These are phyloP conservation scores for Spiromastix sp. DNA, from an alignment of 2,329 filamentous ascomycete genomes.

Conservation along the genomic window DNA sequence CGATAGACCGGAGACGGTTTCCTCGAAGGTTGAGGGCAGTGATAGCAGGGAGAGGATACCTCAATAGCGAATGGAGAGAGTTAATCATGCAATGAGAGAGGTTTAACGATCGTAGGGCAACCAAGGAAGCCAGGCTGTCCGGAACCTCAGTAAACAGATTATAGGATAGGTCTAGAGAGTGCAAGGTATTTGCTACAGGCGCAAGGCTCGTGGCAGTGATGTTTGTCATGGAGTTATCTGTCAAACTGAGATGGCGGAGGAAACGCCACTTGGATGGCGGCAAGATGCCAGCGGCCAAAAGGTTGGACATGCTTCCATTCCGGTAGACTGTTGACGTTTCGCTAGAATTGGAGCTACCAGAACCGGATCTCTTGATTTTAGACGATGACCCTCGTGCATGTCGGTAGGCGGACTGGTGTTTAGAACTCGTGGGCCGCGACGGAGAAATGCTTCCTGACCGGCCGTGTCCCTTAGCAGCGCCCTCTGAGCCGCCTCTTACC, in stretches of 20 bases:
- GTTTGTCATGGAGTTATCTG: conserved; percentile 80
- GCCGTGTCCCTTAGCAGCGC: conserved; percentile 23
- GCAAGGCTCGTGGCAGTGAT: conserved; percentile 65
- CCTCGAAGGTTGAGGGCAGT: conserved; percentile 83
- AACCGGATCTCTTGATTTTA: conserved; percentile 76
- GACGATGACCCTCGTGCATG: conserved; percentile 56
- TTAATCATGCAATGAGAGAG: conserved; percentile 97
- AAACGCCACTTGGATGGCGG: conserved; percentile 91
- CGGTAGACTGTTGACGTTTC: conserved; percentile 42
- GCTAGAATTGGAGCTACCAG: conserved; percentile 82
- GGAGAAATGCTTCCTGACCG: conserved; percentile 71
- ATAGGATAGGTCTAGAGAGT: conserved; percentile 82
- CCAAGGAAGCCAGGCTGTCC: conserved; percentile 76
- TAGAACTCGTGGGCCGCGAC: conserved; percentile 61
- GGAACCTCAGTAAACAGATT: conserved; percentile 94
- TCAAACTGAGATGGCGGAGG: conserved; percentile 78
- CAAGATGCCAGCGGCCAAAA: conserved; percentile 60
- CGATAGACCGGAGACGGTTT: conserved; percentile 77
- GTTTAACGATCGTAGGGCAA: conserved; percentile 82
- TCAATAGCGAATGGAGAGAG: conserved; percentile 74
- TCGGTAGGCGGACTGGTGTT: conserved; percentile 55
- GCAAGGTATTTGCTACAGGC: conserved; percentile 76
- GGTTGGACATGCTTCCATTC: conserved; percentile 64
- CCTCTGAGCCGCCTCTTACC: conserved; percentile 49
- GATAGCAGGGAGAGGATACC: conserved; percentile 83